These are phyloP conservation scores for Colletotrichum brevisporum DNA, from an alignment of 2,329 filamentous ascomycete species.

Conservation along the genomic window DNA sequence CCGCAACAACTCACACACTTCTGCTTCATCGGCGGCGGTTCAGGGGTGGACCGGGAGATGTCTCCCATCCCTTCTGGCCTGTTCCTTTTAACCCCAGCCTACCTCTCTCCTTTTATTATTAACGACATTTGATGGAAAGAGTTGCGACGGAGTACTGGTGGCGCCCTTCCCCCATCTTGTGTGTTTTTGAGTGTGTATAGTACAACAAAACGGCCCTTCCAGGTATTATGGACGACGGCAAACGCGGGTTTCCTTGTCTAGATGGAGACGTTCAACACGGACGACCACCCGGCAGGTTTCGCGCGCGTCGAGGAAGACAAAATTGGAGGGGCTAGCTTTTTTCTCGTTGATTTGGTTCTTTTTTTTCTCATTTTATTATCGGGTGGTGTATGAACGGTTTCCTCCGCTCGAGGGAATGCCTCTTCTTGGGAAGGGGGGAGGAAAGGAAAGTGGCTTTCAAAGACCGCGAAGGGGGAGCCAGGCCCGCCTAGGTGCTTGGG, in stretches of 20 bases:
- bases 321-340: background rate
- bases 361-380: conserved; percentile 12
- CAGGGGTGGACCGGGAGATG: no score
- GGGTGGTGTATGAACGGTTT: conserved; percentile 1
- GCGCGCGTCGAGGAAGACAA: background rate
- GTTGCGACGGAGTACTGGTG: conserved; percentile 32
- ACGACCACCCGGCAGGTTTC: background rate
- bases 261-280: background rate
- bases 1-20: background rate
- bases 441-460: no score
- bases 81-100: background rate
- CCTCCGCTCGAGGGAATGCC: background rate
- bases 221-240: conserved; percentile 26
- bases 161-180: conserved; percentile 34
- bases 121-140: conserved; percentile 38
- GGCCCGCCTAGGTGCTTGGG: background rate
- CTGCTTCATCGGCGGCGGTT: background rate
- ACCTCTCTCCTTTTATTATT: conserved; percentile 9
- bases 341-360: conserved; percentile 9
- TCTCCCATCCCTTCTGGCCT: no score
- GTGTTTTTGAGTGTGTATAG: conserved; percentile 39
- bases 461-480: no score
- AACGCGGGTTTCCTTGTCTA: background rate
- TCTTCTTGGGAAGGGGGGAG: background rate
- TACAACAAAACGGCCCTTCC: conserved; percentile 28